A percentile compares a stretch with the other conserved stretches of the same genome.
Conservation (phyloP, 306 rosid genomes). For the Rubus parviflorus region DNA sequence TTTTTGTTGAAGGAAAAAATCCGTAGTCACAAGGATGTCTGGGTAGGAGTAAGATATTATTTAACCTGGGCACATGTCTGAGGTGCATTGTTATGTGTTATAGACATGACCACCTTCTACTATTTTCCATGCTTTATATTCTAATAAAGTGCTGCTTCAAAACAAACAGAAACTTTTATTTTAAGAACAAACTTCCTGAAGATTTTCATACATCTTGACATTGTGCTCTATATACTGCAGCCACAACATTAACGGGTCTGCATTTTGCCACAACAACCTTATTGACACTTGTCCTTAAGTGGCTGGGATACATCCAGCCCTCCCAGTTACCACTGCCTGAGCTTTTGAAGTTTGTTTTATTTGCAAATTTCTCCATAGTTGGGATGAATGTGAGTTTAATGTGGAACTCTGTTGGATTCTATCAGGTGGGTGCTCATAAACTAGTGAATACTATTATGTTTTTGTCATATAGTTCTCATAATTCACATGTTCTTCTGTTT, state of each 20-base stretch:
- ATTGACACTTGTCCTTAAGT: constrained; percentile 50
- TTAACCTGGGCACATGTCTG: not conserved
- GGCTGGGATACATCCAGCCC: constrained; percentile 67
- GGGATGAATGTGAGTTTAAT: constrained; percentile 88
- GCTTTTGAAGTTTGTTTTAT: constrained; percentile 63
- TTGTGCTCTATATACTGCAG: constrained; percentile 44
- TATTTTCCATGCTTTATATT: not conserved
- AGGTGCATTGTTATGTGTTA: not conserved
- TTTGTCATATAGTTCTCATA: constrained; percentile 5
- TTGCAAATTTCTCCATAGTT: constrained; percentile 79
- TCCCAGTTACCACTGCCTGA: constrained; percentile 67
- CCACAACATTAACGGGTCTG: constrained; percentile 77
- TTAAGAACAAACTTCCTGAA: constrained; percentile 19
- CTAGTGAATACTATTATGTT: constrained; percentile 12
- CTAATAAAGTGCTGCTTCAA: not conserved
- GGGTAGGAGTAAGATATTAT: not conserved
- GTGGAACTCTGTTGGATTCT: constrained; percentile 93
- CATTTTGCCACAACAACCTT: constrained; percentile 74
- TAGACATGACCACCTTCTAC: not conserved
- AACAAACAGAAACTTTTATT: not conserved
- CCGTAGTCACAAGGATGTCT: not conserved
- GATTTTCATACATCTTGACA: constrained; percentile 25
- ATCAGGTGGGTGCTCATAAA: constrained; percentile 54
- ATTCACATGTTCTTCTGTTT: constrained; percentile 11
- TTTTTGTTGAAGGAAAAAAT: not conserved